Base-by-base conservation (phyloP, 2,329 filamentous ascomycete species). In the Phialemoniopsis sp. region DNA sequence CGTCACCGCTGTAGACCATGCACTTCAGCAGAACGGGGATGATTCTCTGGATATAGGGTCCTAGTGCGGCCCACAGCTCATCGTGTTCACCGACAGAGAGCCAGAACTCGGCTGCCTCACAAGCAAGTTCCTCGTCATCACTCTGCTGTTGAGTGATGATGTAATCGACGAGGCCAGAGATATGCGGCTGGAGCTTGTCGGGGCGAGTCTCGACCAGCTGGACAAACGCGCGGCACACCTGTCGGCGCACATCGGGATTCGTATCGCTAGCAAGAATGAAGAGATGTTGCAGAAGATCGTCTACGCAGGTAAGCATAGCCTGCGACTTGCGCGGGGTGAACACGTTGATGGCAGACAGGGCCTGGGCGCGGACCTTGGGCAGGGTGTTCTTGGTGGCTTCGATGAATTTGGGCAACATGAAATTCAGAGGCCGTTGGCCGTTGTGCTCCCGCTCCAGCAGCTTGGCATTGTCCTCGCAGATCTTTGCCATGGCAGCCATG, bases 61-160 rank as follows among this genome's bases (percentile, higher is more conserved):
- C 81, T 34, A 98, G 70, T 1, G 80, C 76, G 49, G 81, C 76
- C 68, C 88, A 89, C 38, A 97, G 68, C 43, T 85, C 78, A 32
- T 87, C 78, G 57, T 95, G 88, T 59, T 96, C 93, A 44, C 89
- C 90, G 15, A 95, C 83, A 30, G 89, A 89, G 33, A 98, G 78
- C 89, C 94, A 98, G 58, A 98, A 98, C 61, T 98, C 93, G 5
- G 93, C 89, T 8, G 93, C 93, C 59, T 98, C 93, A 48, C 94
- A 82, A 29, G 91, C 89, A 42, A 98, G 72, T 32, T 97, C 89
- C 40, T 90, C 84, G 48, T 97, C 90, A 18, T 90, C 82, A 44
- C 83, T 85, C 60, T 85, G 81, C 61, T 98, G 93, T 59, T 98
- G 93, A 21, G 80, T 73, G 42, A 97, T 78, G 60, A 96, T 93